phyloP scores from a whole-genome alignment of 805 yeast species.

The Osmozyma mogii region DNA sequence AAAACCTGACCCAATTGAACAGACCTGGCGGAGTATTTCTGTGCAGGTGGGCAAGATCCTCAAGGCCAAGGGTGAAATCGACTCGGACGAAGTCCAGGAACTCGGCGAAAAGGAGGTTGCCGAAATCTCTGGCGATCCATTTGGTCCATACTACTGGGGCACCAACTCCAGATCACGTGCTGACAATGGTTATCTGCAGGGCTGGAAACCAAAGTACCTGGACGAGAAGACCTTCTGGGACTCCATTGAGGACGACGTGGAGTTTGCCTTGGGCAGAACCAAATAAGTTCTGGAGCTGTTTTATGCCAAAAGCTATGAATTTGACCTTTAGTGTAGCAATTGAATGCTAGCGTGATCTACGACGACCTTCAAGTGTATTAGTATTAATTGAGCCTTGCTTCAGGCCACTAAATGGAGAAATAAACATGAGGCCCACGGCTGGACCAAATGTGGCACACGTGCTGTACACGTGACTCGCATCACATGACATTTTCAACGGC shows the following conservation, averaged over 20 bases:
- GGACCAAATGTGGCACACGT: no score
- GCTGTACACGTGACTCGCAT: no score
- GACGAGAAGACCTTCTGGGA: slow-evolving; percentile 11
- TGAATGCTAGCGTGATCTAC: no score
- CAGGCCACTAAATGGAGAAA: no score
- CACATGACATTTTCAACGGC: no score
- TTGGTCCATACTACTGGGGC: slow-evolving; percentile 18
- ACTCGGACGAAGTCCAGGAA: slow-evolving; percentile 10
- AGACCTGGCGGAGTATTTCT: slow-evolving; percentile 22
- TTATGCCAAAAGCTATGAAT: no score
- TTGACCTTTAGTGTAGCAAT: no score
- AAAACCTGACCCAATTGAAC: slow-evolving; percentile 10
- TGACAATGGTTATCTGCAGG: slow-evolving; percentile 17
- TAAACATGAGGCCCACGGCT: no score
- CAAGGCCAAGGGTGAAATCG: slow-evolving; percentile 7
- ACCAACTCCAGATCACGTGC: slow-evolving; percentile 20
- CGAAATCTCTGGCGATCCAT: slow-evolving; percentile 8
- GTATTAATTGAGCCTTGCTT: no score
- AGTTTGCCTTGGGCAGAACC: no score
- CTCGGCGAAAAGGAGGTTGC: slow-evolving; percentile 11
- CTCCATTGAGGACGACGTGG: slow-evolving; percentile 13
- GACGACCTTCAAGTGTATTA: no score
- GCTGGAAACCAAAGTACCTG: slow-evolving; percentile 19
- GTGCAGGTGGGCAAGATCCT: slow-evolving; percentile 14
- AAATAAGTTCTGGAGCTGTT: no score